These are phyloP conservation scores for Kuraishia piskuri DNA, from an alignment of 805 yeast genomes.

Conservation along the genomic window DNA sequence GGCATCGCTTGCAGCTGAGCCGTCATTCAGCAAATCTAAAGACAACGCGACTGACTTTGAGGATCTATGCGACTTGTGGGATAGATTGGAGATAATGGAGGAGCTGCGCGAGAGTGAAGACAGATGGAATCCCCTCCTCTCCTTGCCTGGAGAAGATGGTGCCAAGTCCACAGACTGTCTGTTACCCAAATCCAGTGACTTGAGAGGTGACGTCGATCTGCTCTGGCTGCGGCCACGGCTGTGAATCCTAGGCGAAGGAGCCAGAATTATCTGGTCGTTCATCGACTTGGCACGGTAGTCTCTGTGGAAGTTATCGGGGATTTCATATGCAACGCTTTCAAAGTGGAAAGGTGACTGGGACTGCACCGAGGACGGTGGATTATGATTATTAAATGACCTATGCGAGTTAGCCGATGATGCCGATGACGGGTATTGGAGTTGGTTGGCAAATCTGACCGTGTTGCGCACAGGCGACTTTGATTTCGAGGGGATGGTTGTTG, in stretches of 20 bases:
- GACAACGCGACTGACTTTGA: not conserved
- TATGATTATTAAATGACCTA: not conserved
- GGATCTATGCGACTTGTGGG: not conserved
- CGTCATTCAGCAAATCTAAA: not conserved
- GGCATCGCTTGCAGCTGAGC: not conserved
- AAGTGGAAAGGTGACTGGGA: constrained; percentile 19
- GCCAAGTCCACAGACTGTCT: not conserved
- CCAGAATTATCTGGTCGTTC: not conserved
- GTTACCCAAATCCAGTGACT: not conserved
- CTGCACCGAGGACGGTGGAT: constrained; percentile 1
- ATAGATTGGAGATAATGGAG: not conserved
- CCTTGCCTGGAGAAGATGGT: not conserved
- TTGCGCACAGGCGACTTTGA: constrained; percentile 19
- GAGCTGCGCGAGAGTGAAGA: not conserved
- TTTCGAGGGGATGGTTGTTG: constrained; percentile 1
- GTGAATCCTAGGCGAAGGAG: not conserved
- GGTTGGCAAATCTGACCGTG: constrained; percentile 6
- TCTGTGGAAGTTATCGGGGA: constrained; percentile 19
- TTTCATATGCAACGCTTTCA: constrained; percentile 22
- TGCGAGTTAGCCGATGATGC: constrained; percentile 2
- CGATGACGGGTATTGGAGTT: not conserved
- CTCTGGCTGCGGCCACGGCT: not conserved
- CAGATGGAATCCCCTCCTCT: not conserved
- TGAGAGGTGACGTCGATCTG: not conserved
- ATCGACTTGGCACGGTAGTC: constrained; percentile 1